Evolutionary conservation across 202 grass and related monocot species (phyloP).

Genomic region (Elaeis oleifera): DNA sequence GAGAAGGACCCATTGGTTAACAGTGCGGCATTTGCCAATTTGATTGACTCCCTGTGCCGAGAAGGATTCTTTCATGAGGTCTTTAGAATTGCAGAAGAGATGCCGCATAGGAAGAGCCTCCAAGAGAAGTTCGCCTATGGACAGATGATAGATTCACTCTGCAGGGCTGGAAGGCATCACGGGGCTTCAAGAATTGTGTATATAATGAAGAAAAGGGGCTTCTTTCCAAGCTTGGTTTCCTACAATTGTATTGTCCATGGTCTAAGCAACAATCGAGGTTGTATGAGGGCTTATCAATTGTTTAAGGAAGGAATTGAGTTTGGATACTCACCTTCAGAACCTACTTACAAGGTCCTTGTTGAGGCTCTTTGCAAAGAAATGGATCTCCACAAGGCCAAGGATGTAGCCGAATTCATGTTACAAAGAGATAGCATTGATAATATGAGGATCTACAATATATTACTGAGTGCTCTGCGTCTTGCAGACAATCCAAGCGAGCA

Average conservation of each 20-base stretch:
- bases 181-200: constrained; percentile 66
- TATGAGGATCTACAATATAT: constrained; percentile 79
- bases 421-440: constrained; percentile 23
- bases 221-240: constrained; percentile 48
- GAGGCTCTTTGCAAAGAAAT: constrained; percentile 61
- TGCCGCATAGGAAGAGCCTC: constrained; percentile 44
- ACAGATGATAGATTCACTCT: constrained; percentile 74
- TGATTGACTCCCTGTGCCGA: constrained; percentile 54
- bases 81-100: constrained; percentile 52
- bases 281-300: constrained; percentile 60
- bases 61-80: constrained; percentile 66
- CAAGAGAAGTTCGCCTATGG: constrained; percentile 47
- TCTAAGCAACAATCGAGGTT: constrained; percentile 41
- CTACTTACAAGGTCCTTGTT: constrained; percentile 61
- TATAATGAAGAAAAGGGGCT: constrained; percentile 70
- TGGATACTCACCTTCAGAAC: constrained; percentile 41
- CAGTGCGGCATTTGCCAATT: constrained; percentile 66
- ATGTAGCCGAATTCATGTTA: constrained; percentile 56
- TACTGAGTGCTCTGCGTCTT: constrained; percentile 48
- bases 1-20: constrained; percentile 36
- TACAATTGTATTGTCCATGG: constrained; percentile 94
- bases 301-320: constrained; percentile 53
- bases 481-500: constrained; percentile 68
- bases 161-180: constrained; percentile 51
- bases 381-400: constrained; percentile 58